These are phyloP conservation scores for Asclepias syriaca DNA, from an alignment of 257 asterid genomes.

Conservation along the genomic window DNA sequence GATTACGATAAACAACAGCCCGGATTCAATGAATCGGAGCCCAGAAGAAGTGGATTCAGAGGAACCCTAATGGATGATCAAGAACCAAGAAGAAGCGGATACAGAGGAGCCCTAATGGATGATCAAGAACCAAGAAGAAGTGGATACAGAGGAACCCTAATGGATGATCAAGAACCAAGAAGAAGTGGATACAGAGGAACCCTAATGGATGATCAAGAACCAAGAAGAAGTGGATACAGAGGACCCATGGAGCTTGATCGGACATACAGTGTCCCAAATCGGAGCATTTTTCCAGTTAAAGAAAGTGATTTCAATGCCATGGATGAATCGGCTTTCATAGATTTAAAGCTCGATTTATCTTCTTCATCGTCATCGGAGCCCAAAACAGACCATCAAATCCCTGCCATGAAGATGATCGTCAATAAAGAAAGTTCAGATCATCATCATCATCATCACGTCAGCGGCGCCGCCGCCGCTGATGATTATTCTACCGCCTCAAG, in stretches of 20 bases:
- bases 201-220: constrained; percentile 30
- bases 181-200: constrained; percentile 26
- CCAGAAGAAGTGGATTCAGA: constrained; percentile 36
- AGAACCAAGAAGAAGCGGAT: constrained; percentile 23
- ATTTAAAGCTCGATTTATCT: constrained; percentile 58
- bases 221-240: constrained; percentile 15
- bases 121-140: constrained; percentile 30
- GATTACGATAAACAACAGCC: constrained; percentile 34
- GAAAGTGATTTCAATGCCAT: constrained; percentile 67
- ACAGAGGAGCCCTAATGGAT: constrained; percentile 11
- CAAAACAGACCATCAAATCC: constrained; percentile 18
- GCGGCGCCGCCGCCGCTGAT: no score
- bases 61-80: not conserved
- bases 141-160: constrained; percentile 11
- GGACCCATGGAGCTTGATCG: constrained; percentile 31
- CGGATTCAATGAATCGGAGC: constrained; percentile 27
- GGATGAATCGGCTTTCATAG: constrained; percentile 87
- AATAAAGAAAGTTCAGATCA: constrained; percentile 34
- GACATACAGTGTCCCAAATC: constrained; percentile 37
- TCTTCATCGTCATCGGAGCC: constrained; percentile 23
- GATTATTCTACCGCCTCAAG: constrained; percentile 17
- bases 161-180: constrained; percentile 6
- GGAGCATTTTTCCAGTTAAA: constrained; percentile 57
- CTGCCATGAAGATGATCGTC: constrained; percentile 18
- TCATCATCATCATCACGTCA: not conserved